Conservation (phyloP, 2,329 filamentous ascomycete genomes). For the Scortechinia acanthostroma region DNA sequence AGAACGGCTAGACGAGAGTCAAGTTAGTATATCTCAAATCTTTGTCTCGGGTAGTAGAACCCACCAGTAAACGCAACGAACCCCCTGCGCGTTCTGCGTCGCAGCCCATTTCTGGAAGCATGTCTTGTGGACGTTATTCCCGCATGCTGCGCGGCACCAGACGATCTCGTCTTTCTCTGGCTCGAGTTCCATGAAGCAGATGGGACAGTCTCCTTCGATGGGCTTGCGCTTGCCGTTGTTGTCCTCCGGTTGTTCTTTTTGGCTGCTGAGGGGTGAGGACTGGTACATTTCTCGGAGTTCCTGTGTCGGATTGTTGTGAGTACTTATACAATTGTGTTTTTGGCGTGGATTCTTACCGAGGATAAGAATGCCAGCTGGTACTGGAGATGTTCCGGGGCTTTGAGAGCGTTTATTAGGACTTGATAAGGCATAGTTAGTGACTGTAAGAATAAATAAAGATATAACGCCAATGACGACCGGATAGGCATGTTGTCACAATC, state of each 20-base stretch:
- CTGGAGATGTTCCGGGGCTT: constrained; percentile 41
- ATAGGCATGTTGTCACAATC: constrained; percentile 4
- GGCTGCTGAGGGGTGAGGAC: constrained; percentile 37
- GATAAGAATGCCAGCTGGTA: constrained; percentile 55
- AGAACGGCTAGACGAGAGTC: constrained; percentile 20
- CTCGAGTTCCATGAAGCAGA: constrained; percentile 50
- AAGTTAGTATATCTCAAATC: too few relatives aligned
- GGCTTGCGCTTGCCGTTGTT: constrained; percentile 42
- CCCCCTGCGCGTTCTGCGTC: constrained; percentile 6
- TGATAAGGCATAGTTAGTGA: constrained; percentile 12
- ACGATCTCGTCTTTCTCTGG: constrained; percentile 33
- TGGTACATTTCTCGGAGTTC: constrained; percentile 49
- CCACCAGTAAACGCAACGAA: constrained; percentile 35
- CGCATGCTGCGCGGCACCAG: constrained; percentile 53
- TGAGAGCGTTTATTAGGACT: constrained; percentile 48
- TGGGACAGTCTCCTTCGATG: constrained; percentile 53
- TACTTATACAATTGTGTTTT: constrained; percentile 9
- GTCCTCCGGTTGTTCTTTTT: constrained; percentile 19
- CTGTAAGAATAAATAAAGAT: constrained; percentile 4
- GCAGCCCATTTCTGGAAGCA: constrained; percentile 46
- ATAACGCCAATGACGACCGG: neutral
- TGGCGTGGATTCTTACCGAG: constrained; percentile 19
- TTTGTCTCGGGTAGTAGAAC: constrained; percentile 6
- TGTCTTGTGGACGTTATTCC: constrained; percentile 51
- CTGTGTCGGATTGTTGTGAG: neutral